Evolutionary conservation across 2,329 filamentous ascomycete genomes (phyloP).

Genomic region (Beauveria bassiana): DNA sequence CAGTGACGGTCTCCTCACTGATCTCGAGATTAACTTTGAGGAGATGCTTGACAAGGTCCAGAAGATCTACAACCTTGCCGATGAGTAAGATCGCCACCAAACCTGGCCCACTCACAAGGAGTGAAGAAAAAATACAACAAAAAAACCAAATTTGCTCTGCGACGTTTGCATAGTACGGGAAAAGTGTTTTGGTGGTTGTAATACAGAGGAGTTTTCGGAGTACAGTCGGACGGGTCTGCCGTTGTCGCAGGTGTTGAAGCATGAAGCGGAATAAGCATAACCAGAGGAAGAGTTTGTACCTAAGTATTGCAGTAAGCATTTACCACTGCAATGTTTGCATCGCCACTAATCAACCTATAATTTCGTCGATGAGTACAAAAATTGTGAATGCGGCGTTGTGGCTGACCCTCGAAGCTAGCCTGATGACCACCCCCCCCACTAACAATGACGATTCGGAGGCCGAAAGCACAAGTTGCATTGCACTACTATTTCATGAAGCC

Average conservation of each 20-base stretch:
- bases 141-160: background rate
- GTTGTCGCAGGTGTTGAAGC: constrained; percentile 1
- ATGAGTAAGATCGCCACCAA: constrained; percentile 17
- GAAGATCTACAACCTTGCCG: constrained; percentile 55
- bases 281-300: background rate
- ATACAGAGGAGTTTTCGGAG: background rate
- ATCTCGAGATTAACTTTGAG: constrained; percentile 56
- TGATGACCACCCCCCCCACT: background rate
- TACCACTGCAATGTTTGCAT: background rate
- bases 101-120: background rate
- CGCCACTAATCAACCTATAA: background rate
- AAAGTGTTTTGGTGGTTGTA: background rate
- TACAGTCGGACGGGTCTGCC: background rate
- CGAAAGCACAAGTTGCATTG: background rate
- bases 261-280: background rate
- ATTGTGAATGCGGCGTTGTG: background rate
- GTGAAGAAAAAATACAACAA: background rate
- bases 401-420: background rate
- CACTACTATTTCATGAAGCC: background rate
- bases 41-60: constrained; percentile 47
- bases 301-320: background rate
- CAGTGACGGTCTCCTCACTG: constrained; percentile 57
- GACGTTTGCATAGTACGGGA: background rate
- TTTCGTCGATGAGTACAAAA: background rate
- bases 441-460: background rate